Base-by-base conservation (phyloP, 306 rosid species). In the Calophaca sinica region DNA sequence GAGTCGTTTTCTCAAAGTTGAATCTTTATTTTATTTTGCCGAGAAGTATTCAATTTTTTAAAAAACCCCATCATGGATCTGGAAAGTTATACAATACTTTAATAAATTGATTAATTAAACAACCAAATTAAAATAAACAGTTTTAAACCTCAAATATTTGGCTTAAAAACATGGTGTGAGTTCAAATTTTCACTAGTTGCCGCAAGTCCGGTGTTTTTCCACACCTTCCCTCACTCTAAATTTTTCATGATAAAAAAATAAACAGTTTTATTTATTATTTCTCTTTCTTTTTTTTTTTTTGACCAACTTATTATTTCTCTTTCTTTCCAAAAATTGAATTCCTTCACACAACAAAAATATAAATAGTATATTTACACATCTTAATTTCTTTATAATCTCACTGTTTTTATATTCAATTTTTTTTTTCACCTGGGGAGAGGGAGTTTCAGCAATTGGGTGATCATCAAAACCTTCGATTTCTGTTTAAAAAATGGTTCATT, bases 1-100 rank as follows among this genome's bases (percentile, higher is more conserved):
- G 36, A 72, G 86, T 68, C 61, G 36, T 82, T 84, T 80, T 68
- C 81, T 54, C 76, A 62, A 58, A 50, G 13, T 81, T 84, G 75
- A 80, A 71, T 81, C 60, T 72, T 76, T 42, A 74, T 76, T 48
- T 7, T 72, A 62, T 78, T 50, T 74, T 58, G 14, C 59, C 26
- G 13, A 32, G 10, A 20, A 20, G 26, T 0, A 20, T 20, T 20
- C 26, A 20, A 20, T 20, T 20, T 20, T 20, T 20, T 0, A 20
- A 41, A 28, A 45, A 55, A 63, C 48, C 81, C 76, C 75, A 70
- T 76, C 68, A 31, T 81, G 76, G 75, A 67, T 81, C 88, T 74
- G 53, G 67, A 74, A 81, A 84, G 85, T 66, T 81, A 45, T 57
- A 71, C 4, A 57, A 7, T 36, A 44, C 2, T 41, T 63, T 41